Evolutionary conservation across 2,329 filamentous ascomycete genomes (phyloP).

Genomic region (Pseudogymnoascus pannorum): DNA sequence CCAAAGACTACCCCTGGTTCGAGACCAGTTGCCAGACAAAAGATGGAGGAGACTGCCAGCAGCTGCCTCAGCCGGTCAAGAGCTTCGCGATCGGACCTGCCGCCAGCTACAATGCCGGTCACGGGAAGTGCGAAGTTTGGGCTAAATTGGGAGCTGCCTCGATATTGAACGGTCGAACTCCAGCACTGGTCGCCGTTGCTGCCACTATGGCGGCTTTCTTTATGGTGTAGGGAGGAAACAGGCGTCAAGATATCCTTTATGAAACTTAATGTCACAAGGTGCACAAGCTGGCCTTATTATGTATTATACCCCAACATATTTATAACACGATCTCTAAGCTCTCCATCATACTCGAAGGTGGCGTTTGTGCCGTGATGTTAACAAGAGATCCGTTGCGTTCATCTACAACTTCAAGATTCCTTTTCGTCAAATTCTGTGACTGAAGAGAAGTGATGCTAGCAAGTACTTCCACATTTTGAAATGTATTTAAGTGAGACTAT

Average conservation of each 20-base stretch:
- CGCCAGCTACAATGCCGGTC: not conserved
- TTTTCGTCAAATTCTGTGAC: too few relatives aligned
- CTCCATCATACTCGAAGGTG: too few relatives aligned
- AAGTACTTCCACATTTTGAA: too few relatives aligned
- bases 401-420: too few relatives aligned
- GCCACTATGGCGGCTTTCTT: not conserved
- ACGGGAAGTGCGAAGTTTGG: not conserved
- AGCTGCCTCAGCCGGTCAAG: not conserved
- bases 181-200: not conserved
- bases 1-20: not conserved
- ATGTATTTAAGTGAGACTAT: too few relatives aligned
- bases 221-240: not conserved
- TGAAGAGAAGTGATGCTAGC: too few relatives aligned
- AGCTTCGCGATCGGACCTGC: not conserved
- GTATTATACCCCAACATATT: too few relatives aligned
- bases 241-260: not conserved
- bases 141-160: not conserved
- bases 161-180: not conserved
- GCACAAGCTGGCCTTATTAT: not conserved
- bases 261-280: not conserved
- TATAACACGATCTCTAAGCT: too few relatives aligned
- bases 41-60: not conserved
- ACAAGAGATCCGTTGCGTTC: too few relatives aligned
- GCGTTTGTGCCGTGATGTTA: too few relatives aligned
- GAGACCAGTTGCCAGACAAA: slow-evolving; percentile 1